Evolutionary conservation across 2,329 filamentous ascomycete genomes (phyloP), one percentile per base, ranked within the genome.

Genomic region (Boeremia exigua): DNA sequence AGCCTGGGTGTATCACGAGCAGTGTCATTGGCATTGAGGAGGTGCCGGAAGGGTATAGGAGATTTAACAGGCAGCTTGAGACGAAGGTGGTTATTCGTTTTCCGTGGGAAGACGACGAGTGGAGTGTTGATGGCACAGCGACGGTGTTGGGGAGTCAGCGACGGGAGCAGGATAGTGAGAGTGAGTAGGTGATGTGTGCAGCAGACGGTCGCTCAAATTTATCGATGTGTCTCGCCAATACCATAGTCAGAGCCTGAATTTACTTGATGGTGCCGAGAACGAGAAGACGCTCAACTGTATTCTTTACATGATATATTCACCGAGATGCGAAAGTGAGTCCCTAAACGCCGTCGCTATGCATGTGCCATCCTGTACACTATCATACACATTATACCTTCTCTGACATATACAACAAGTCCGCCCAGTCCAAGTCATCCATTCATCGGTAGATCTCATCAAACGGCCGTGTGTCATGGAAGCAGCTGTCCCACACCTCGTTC

Each of bases 401-500:
- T 10, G 4, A 14, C 60, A 15, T 4, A 11, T 9, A 45, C 30
- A 33, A n/a, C 3, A 6, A 5, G 5, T 19, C 25, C 50, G 4
- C 10, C 10, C 39, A 17, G n/a, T 12, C 25, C 10, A 30, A n/a
- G 11, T 9, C 27, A 14, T 9, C 5, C 2, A 1, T 23, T 46
- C 9, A 94, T 75, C 91, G 88, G 76, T 96, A 99, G 48, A 99
- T 92, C 75, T 98, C 94, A 75, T 98, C 92, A 77, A 99, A 99
- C 2, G 95, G 95, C 70, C 95, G 83, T 4, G 94, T 98, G 77
- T 99, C 95, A 47, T 86, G 81, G 75, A 96, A 99, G 76, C 95
- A 99, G 68, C 92, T 97, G 65, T 96, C 93, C 92, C 94, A 99
- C n/a, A 99, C 95, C 77, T 96, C 89, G 77, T 98, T 95, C 54